Percentiles rank a stretch among this genome's conserved stretches.
phyloP scores from a whole-genome alignment of 345 rosid species.

The Citrus inodora region DNA sequence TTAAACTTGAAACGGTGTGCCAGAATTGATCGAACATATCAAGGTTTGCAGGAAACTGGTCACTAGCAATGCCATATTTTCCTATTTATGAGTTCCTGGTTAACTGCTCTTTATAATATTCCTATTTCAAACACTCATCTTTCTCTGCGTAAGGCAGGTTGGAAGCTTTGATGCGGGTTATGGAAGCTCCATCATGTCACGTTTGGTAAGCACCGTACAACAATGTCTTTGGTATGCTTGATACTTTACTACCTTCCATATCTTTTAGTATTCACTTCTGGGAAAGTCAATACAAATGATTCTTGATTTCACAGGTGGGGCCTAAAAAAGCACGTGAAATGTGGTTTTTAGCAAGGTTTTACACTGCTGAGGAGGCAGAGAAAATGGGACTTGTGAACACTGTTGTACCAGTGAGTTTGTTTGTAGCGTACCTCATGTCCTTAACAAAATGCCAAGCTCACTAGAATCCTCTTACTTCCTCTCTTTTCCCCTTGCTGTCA shows the following conservation, averaged over 20 bases:
- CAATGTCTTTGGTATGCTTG: neutral
- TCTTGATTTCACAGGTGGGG: conserved; percentile 52
- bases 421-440: neutral
- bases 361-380: conserved; percentile 83
- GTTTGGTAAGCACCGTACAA: conserved; percentile 52
- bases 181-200: conserved; percentile 95
- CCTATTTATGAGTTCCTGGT: neutral
- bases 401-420: conserved; percentile 71
- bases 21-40: neutral
- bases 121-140: neutral
- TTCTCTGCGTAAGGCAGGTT: conserved; percentile 44
- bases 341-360: conserved; percentile 92
- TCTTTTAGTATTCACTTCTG: neutral
- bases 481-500: neutral
- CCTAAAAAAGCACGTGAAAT: conserved; percentile 94
- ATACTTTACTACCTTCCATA: neutral
- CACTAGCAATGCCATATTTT: neutral
- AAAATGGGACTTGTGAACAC: conserved; percentile 92
- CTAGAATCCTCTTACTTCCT: neutral
- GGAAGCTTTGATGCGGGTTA: conserved; percentile 99
- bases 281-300: neutral
- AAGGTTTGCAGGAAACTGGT: neutral
- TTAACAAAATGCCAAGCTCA: neutral
- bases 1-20: neutral
- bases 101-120: neutral